Evolutionary conservation across 352 stramenopile species (phyloP), one percentile per base, ranked within the genome.

Genomic region (Phytophthora rubi): DNA sequence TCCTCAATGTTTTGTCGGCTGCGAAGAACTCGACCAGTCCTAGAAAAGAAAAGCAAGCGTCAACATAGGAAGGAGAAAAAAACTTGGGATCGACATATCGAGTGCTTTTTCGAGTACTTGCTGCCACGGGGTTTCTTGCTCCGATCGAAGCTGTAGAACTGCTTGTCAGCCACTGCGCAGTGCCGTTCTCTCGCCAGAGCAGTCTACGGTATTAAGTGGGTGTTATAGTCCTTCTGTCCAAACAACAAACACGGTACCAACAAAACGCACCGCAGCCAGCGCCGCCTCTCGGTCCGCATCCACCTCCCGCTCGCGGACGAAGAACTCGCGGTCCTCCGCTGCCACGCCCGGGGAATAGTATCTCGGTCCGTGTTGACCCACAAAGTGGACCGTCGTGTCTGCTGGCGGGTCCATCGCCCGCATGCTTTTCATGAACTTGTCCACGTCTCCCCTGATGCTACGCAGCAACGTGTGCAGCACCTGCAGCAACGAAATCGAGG

Each of bases 91-190:
- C 1, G 7, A 39, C 42, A n/a, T 21, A 12, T 18, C 23, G 33
- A 52, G n/a, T 35, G 39, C 21, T 16, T 23, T 21, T 16, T 42
- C 26, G 5, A 33, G 30, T 65, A 75, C 62, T 53, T 71, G 42
- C 33, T 53, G 21, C 13, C 44, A 3, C 33, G 33, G 3, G 9
- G 33, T 49, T 60, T 35, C 21, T 57, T 67, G 44, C 55, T 71
- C 10, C 83, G 77, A 60, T 91, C 83, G 21, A 83, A 91, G 18
- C 52, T 16, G 57, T 91, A 91, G 2, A 66, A 18, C 47, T 87
- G 79, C 21, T 70, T 62, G 44, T 88, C 73, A 13, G 76, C 64
- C 6, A 76, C 51, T 6, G 82, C 80, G 30, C 81, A 89, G 55
- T 91, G 83, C n/a, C 82, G 64, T 32, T 83, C 59, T 26, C 77